Evolutionary conservation across 768 basidiomycete species (phyloP).

Genomic region (Auriscalpium microsporum): DNA sequence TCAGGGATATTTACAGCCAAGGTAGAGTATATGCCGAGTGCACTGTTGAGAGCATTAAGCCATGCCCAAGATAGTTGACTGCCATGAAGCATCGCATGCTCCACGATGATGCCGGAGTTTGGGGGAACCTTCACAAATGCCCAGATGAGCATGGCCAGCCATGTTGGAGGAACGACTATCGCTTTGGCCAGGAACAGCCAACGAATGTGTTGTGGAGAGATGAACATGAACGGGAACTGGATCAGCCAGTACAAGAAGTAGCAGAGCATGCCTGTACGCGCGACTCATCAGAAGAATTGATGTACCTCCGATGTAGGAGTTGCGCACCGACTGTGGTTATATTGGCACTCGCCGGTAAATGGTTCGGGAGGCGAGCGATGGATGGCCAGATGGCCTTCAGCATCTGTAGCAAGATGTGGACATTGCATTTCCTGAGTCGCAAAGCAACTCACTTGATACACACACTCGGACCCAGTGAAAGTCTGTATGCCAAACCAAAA

Average conservation of each 20-base stretch:
- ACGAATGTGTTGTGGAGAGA: slow-evolving; percentile 72
- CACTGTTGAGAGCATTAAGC: slow-evolving; percentile 69
- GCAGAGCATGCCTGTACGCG: slow-evolving; percentile 58
- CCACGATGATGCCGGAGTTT: slow-evolving; percentile 46
- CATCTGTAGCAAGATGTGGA: slow-evolving; percentile 44
- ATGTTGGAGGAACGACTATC: slow-evolving; percentile 53
- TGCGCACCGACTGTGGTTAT: slow-evolving; percentile 56
- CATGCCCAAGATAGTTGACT: slow-evolving; percentile 65
- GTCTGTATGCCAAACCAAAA: slow-evolving; percentile 80
- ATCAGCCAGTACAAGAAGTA: slow-evolving; percentile 74
- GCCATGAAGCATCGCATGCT: slow-evolving; percentile 44
- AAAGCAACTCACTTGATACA: slow-evolving; percentile 43
- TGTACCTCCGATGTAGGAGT: slow-evolving; percentile 22
- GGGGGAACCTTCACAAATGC: slow-evolving; percentile 54
- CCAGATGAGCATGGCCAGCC: slow-evolving; percentile 74
- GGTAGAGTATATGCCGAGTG: slow-evolving; percentile 66
- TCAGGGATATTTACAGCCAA: slow-evolving; percentile 79
- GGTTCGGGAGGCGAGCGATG: slow-evolving; percentile 54
- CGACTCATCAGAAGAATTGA: slow-evolving; percentile 11
- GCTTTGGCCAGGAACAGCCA: slow-evolving; percentile 56
- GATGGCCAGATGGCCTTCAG: slow-evolving; percentile 80
- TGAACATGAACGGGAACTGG: slow-evolving; percentile 65
- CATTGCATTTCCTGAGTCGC: background rate
- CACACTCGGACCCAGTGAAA: slow-evolving; percentile 51
- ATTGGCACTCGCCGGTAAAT: slow-evolving; percentile 43